phyloP scores from a whole-genome alignment of 495 filamentous ascomycete genomes.

The Lepidopterella palustris region DNA sequence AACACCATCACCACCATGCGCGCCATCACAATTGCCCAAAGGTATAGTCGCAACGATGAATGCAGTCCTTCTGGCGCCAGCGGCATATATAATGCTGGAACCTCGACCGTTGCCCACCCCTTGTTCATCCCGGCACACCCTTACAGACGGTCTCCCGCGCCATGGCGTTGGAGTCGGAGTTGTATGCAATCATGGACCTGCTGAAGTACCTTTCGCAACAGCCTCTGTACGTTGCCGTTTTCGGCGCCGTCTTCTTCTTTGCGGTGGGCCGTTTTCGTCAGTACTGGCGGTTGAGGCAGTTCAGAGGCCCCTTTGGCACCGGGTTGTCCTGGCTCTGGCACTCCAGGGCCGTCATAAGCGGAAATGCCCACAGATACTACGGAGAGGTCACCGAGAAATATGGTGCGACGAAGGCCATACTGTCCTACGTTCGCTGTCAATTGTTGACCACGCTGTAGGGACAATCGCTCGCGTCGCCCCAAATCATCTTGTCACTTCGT shows the following conservation, averaged over 20 bases:
- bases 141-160: background rate
- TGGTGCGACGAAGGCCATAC: slow-evolving; percentile 21
- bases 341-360: slow-evolving; percentile 31
- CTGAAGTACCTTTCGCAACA: background rate
- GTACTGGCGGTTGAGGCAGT: slow-evolving; percentile 20
- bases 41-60: no score
- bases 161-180: background rate
- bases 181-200: background rate
- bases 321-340: slow-evolving; percentile 34
- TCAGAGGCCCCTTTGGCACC: slow-evolving; percentile 18
- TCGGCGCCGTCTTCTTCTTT: background rate
- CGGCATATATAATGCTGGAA: background rate
- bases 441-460: slow-evolving; percentile 16
- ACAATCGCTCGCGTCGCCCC: slow-evolving; percentile 32
- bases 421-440: background rate
- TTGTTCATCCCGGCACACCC: background rate
- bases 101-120: background rate
- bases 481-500: slow-evolving; percentile 30
- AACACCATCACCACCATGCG: background rate
- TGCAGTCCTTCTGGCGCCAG: background rate
- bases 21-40: background rate
- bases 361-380: slow-evolving; percentile 33
- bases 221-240: slow-evolving; percentile 3
- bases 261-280: slow-evolving; percentile 1
- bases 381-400: slow-evolving; percentile 34